phyloP scores from a whole-genome alignment of 2,329 filamentous ascomycete species.

The Fusarium sp. region DNA sequence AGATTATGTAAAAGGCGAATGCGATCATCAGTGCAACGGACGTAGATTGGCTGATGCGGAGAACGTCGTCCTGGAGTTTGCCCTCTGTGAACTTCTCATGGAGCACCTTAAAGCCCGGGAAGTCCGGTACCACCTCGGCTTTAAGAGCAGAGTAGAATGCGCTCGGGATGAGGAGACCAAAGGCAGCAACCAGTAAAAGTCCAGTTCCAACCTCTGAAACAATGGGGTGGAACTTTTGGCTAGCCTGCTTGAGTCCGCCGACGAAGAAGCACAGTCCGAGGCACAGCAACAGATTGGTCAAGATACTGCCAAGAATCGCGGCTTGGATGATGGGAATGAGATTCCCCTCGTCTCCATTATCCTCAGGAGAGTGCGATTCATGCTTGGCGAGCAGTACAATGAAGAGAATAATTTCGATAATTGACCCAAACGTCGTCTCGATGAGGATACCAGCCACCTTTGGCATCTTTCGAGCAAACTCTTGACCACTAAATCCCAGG shows the following conservation, averaged over 20 bases:
- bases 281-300: conserved; percentile 76
- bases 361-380: conserved; percentile 18
- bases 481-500: conserved; percentile 63
- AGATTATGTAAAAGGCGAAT: conserved; percentile 69
- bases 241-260: conserved; percentile 70
- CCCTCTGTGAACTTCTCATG: conserved; percentile 50
- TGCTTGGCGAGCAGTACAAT: conserved; percentile 68
- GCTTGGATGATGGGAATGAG: conserved; percentile 73
- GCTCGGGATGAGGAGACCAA: conserved; percentile 53
- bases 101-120: conserved; percentile 38
- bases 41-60: conserved; percentile 72
- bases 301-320: conserved; percentile 76
- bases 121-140: conserved; percentile 41
- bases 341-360: conserved; percentile 51
- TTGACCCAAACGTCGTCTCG: conserved; percentile 68
- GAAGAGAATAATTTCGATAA: conserved; percentile 77
- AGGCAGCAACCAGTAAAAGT: conserved; percentile 70
- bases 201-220: conserved; percentile 77
- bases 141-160: conserved; percentile 55
- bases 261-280: conserved; percentile 76
- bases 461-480: conserved; percentile 74
- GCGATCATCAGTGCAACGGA: conserved; percentile 72
- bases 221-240: conserved; percentile 72
- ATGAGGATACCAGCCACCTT: conserved; percentile 69
- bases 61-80: conserved; percentile 60